Evolutionary conservation across 805 yeast genomes (phyloP), one percentile per base, ranked within the genome.

Genomic region (Lipomyces starkeyi): DNA sequence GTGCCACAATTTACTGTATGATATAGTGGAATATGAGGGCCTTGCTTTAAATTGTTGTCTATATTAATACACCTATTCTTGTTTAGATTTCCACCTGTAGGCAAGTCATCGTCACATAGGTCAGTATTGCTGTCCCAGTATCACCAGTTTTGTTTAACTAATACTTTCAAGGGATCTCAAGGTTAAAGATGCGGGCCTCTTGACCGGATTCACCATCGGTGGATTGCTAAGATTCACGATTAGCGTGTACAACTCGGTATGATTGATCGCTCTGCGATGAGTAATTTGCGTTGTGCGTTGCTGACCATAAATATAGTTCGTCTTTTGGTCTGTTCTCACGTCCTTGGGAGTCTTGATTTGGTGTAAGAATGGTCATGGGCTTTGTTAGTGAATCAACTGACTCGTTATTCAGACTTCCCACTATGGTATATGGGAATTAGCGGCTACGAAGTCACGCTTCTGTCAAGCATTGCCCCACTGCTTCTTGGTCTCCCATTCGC

Each of bases 371-470:
- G 27, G n/a, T 11, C 34, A 9, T 47, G n/a, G 58, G 2, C 22
- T 47, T 49, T 7, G 22, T 11, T 14, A 3, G 29, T 34, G 13
- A 47, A 47, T 22, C 54, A n/a, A 47, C 17, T 37, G 29, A 14
- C 49, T 14, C 37, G 43, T 11, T 47, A 29, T 58, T 14, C 52
- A 62, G 66, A 91, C 81, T 95, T 95, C 83, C 99, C 99, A 11
- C 82, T 95, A 70, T 95, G 99, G 99, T 86, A 90, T 76, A 93
- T 95, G 98, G 98, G 98, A 6, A 89, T 95, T 65, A 65, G 70
- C 43, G 99, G 99, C 3, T 93, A 91, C 77, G 99, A 95, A 79
- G 90, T 90, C 0, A 84, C 87, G 2, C 82, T 91, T 59, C 76
- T 86, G 6, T 80, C 87, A 27, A 80, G 88, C 52, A 63, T 87